phyloP scores from a whole-genome alignment of 2,329 filamentous ascomycete genomes.

The Neofusicoccum sp. region DNA sequence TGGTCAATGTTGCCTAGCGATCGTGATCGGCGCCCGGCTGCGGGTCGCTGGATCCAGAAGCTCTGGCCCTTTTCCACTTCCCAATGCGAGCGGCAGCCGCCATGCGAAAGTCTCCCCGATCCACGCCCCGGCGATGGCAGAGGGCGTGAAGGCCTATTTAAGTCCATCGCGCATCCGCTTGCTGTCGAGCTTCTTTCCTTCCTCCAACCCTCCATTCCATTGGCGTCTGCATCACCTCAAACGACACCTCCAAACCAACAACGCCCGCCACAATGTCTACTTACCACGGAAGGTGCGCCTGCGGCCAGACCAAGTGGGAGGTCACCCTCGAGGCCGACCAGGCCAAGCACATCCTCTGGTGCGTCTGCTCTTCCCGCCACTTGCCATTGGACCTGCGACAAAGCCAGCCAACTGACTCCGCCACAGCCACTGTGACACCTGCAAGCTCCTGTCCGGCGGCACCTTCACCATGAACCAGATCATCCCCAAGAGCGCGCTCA shows the following conservation, averaged over 20 bases:
- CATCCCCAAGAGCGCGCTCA: conserved; percentile 49
- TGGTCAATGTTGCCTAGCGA: neutral
- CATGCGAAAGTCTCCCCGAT: neutral
- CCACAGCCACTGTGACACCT: conserved; percentile 56
- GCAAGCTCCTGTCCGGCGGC: conserved; percentile 53
- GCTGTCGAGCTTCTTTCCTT: neutral
- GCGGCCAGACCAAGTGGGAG: conserved; percentile 53
- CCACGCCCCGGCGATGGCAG: neutral
- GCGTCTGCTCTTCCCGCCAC: conserved; percentile 25
- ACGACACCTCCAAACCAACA: conserved; percentile 6
- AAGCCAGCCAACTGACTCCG: neutral
- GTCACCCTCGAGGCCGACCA: conserved; percentile 48
- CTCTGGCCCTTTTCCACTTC: neutral
- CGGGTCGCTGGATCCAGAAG: conserved; percentile 6
- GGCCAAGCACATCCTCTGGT: conserved; percentile 47
- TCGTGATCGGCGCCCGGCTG: neutral
- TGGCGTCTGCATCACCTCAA: neutral
- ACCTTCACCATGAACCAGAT: conserved; percentile 57
- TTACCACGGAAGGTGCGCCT: conserved; percentile 55
- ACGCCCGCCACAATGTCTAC: conserved; percentile 39
- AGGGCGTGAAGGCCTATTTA: neutral
- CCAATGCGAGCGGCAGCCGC: neutral
- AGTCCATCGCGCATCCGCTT: neutral
- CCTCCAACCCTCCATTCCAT: neutral
- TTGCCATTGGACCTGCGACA: neutral